Base-by-base conservation (phyloP, 495 filamentous ascomycete genomes). In the Penicillium atrosanguineum region DNA sequence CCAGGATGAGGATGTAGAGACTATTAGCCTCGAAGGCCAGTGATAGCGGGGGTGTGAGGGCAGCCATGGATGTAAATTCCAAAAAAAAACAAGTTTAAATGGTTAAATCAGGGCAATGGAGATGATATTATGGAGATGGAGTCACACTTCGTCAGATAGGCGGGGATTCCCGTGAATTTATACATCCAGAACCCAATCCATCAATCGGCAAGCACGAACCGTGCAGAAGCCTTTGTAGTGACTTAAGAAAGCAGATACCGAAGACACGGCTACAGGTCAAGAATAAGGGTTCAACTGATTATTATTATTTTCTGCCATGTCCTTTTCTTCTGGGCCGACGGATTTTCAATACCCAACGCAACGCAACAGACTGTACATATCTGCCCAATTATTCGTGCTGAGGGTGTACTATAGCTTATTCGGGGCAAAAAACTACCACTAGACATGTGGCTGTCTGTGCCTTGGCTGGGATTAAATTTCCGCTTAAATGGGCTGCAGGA, bases 1-100 rank as follows among this genome's bases (percentile, higher is more conserved):
- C 62, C 2, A 57, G 49, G 14, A 65, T 53, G 47, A 61, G 56
- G 47, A 65, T 23, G 43, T 63, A 59, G 6, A 56, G 40, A 16
- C 34, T 23, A 39, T 57, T 54, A 18, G 53, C 37, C 23, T 61
- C 59, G 38, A 57, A 48, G 28, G 25, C 11, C 11, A 37, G 7
- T 11, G 34, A 6, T n/a, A 6, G 2, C n/a, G 34, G n/a, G 2
- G 34, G 34, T 37, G 7, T 37, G 9, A n/a, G 11, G 9, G 34
- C n/a, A 12, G 34, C 34, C 34, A 37, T 37, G 2, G 11, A 12
- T 4, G n/a, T n/a, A n/a, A n/a, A n/a, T n/a, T n/a, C n/a, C n/a
- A n/a, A n/a, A n/a, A n/a, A n/a, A n/a, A n/a, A n/a, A n/a, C n/a
- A n/a, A 23, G 23, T 23, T 23, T 2, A 5, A 23, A 23, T 23